Percentiles rank a stretch among this genome's conserved stretches.
These are phyloP conservation scores for Begonia peltatifolia DNA, from an alignment of 306 rosid genomes.

Conservation along the genomic window DNA sequence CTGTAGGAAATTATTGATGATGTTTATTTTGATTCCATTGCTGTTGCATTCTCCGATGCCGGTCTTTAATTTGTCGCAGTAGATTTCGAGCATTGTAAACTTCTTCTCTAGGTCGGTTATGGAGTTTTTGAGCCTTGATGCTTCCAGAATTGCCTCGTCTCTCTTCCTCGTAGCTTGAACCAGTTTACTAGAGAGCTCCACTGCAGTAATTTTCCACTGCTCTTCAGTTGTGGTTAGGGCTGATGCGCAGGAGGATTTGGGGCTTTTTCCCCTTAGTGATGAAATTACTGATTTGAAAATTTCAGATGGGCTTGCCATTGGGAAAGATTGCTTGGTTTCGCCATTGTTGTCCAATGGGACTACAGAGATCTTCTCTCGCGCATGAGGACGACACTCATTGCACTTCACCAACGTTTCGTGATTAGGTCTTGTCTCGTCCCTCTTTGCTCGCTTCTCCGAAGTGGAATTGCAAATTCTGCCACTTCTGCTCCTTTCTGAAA, in stretches of 20 bases:
- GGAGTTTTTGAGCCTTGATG: constrained; percentile 62
- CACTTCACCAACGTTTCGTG: constrained; percentile 55
- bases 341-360: constrained; percentile 50
- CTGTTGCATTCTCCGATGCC: constrained; percentile 61
- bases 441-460: constrained; percentile 7
- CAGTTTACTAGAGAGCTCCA: constrained; percentile 73
- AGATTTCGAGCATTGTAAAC: constrained; percentile 69
- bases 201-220: constrained; percentile 69
- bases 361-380: constrained; percentile 76
- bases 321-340: constrained; percentile 25
- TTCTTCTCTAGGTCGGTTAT: constrained; percentile 81
- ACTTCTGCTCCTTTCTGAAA: constrained; percentile 13
- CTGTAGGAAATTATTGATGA: constrained; percentile 42
- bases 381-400: constrained; percentile 79
- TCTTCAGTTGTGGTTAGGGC: constrained; percentile 39
- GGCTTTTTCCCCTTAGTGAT: constrained; percentile 56
- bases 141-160: constrained; percentile 68
- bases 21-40: constrained; percentile 8
- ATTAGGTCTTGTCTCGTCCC: constrained; percentile 24
- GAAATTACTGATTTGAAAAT: constrained; percentile 59
- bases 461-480: constrained; percentile 33
- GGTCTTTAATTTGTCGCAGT: constrained; percentile 57
- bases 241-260: constrained; percentile 20
- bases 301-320: constrained; percentile 55
- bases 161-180: constrained; percentile 59